phyloP scores from a whole-genome alignment of 2,329 filamentous ascomycete species.

The Diaporthe destruens region DNA sequence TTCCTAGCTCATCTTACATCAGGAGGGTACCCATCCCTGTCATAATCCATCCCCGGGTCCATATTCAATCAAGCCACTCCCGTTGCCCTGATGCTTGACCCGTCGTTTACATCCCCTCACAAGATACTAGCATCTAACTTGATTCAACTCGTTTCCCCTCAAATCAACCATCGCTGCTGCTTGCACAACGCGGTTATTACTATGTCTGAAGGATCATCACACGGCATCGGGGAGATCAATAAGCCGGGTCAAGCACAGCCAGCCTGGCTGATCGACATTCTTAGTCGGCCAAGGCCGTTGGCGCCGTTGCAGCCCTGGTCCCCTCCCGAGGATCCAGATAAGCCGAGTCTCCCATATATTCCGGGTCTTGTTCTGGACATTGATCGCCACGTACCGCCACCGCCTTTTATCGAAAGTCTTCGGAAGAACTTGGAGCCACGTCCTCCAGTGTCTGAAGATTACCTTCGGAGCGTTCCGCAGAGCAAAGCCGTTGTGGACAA shows the following conservation, averaged over 20 bases:
- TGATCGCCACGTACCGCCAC: background rate
- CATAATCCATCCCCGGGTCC: too few relatives aligned
- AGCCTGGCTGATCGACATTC: background rate
- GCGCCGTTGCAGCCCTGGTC: background rate
- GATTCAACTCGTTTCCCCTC: background rate
- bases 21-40: too few relatives aligned
- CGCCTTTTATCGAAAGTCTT: background rate
- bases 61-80: too few relatives aligned
- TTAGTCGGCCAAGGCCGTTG: background rate
- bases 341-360: background rate
- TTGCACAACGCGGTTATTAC: background rate
- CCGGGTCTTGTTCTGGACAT: background rate
- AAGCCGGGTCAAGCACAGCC: background rate
- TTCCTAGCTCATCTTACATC: too few relatives aligned
- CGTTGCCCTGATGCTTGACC: too few relatives aligned
- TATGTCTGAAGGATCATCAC: background rate
- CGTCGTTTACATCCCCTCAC: background rate
- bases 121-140: background rate
- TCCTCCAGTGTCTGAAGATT: background rate
- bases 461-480: background rate
- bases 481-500: background rate
- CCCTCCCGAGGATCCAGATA: background rate
- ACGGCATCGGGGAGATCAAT: background rate
- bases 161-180: background rate
- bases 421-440: background rate